Evolutionary conservation across 2,329 filamentous ascomycete species (phyloP), one percentile per base, ranked within the genome.

Genomic region (Scytalidium lignicola): DNA sequence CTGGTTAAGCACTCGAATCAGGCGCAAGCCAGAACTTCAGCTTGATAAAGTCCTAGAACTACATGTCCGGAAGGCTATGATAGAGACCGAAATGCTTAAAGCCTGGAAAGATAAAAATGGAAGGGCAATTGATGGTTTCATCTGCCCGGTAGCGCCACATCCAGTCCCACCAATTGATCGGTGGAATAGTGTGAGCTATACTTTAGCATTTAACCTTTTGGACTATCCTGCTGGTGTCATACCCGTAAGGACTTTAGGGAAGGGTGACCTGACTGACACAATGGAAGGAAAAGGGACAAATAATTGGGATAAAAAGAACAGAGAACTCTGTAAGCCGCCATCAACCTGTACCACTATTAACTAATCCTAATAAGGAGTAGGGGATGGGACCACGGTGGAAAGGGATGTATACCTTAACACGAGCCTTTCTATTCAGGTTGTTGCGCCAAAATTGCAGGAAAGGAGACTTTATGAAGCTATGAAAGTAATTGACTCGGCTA

Each of bases 121-220:
- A 29, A 60, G 62, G 42, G 63, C 61, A 3, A 67, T 86, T 7
- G 82, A 86, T 67, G 79, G 80, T 0, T 74, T 86, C 46, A 74
- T 86, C 48, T 80, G 75, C 53, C 83, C 82, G 0, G 70, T 84
- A 0, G 82, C 82, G 13, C 80, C 82, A 2, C 83, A 86, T 62
- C 79, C 82, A 0, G 74, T 82, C 0, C 79, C 82, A 1, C 71
- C 74, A 9, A 75, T 83, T 48, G 83, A 86, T 65, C 68, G 74
- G 2, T 86, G 80, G 65, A 83, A 83, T 60, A 76, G 75, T 0
- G 75, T 80, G 0, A 76, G 80, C 49, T 86, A 85, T 59, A 84
- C 81, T 1, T 76, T 72, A 19, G 73, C 71, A 1, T 84, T 82
- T 58, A 80, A 84, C 8, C 58, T 85, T 48, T 63, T 86, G 19